Evolutionary conservation across 768 basidiomycete species (phyloP).

Genomic region (Lentinula sp.): DNA sequence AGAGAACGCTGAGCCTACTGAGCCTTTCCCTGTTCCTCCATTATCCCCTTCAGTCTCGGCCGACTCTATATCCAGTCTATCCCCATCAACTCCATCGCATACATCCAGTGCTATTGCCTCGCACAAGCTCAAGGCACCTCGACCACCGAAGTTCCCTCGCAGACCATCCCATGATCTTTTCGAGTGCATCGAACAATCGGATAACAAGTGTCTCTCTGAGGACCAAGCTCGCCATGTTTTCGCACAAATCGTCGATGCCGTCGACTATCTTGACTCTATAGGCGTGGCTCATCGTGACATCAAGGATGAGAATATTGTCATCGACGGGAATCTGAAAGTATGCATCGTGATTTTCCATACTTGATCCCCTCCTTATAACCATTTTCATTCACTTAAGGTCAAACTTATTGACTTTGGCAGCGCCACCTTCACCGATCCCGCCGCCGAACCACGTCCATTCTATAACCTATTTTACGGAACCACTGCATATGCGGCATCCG

Average conservation of each 20-base stretch:
- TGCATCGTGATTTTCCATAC: slow-evolving; percentile 8
- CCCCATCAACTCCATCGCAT: slow-evolving; percentile 10
- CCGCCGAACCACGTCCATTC: slow-evolving; percentile 51
- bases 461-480: slow-evolving; percentile 87
- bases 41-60: slow-evolving; percentile 52
- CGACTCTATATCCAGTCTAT: slow-evolving; percentile 26
- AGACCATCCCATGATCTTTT: slow-evolving; percentile 89
- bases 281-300: slow-evolving; percentile 94
- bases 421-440: slow-evolving; percentile 68
- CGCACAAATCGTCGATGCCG: slow-evolving; percentile 81
- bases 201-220: slow-evolving; percentile 75
- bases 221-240: slow-evolving; percentile 78
- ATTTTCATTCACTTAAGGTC: slow-evolving; percentile 40
- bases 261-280: slow-evolving; percentile 70
- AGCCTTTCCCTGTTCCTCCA: slow-evolving; percentile 39
- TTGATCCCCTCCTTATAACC: not conserved
- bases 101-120: slow-evolving; percentile 6
- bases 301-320: slow-evolving; percentile 92
- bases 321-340: slow-evolving; percentile 69
- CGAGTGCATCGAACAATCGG: slow-evolving; percentile 89
- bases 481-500: slow-evolving; percentile 92
- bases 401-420: slow-evolving; percentile 97
- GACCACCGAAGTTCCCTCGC: slow-evolving; percentile 44
- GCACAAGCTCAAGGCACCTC: slow-evolving; percentile 16
- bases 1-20: slow-evolving; percentile 16